Evolutionary conservation across 495 filamentous ascomycete genomes (phyloP).

Genomic region (Neurospora hispaniola): DNA sequence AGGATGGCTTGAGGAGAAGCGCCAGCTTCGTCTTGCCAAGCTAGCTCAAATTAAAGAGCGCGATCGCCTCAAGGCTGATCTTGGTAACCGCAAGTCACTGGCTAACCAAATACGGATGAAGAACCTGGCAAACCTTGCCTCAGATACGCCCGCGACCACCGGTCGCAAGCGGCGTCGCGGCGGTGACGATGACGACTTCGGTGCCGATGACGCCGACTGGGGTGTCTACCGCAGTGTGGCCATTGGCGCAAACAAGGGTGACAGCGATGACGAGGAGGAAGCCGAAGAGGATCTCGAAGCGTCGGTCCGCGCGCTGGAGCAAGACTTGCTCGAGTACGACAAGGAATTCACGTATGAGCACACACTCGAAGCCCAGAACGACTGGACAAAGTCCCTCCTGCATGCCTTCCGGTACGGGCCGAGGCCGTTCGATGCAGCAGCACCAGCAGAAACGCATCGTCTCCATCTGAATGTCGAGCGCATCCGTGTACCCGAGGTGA

Average conservation of each 20-base stretch:
- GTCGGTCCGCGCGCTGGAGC: slow-evolving; percentile 63
- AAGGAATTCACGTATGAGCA: slow-evolving; percentile 79
- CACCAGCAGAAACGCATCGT: slow-evolving; percentile 72
- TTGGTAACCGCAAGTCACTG: slow-evolving; percentile 90
- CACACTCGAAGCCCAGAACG: slow-evolving; percentile 80
- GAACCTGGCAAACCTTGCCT: slow-evolving; percentile 89
- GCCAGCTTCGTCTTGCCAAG: slow-evolving; percentile 59
- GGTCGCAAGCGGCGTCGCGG: slow-evolving; percentile 73
- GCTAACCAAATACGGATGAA: slow-evolving; percentile 97
- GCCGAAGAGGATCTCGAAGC: slow-evolving; percentile 80
- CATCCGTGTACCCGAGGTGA: slow-evolving; percentile 89
- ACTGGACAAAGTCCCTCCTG: slow-evolving; percentile 85
- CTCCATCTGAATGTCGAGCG: slow-evolving; percentile 94
- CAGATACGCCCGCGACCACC: slow-evolving; percentile 58
- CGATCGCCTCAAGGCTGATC: slow-evolving; percentile 79
- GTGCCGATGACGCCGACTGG: slow-evolving; percentile 97
- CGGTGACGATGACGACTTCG: slow-evolving; percentile 80
- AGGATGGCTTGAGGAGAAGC: slow-evolving; percentile 73
- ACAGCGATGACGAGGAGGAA: slow-evolving; percentile 63
- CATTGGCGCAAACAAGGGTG: slow-evolving; percentile 50
- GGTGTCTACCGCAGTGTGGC: slow-evolving; percentile 88
- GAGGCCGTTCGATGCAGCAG: slow-evolving; percentile 70
- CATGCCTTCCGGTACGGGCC: slow-evolving; percentile 86
- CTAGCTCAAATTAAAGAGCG: slow-evolving; percentile 86
- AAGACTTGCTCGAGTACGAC: slow-evolving; percentile 76